These are phyloP conservation scores for Fusarium sp. DNA, from an alignment of 2,329 filamentous ascomycete species.

Conservation along the genomic window DNA sequence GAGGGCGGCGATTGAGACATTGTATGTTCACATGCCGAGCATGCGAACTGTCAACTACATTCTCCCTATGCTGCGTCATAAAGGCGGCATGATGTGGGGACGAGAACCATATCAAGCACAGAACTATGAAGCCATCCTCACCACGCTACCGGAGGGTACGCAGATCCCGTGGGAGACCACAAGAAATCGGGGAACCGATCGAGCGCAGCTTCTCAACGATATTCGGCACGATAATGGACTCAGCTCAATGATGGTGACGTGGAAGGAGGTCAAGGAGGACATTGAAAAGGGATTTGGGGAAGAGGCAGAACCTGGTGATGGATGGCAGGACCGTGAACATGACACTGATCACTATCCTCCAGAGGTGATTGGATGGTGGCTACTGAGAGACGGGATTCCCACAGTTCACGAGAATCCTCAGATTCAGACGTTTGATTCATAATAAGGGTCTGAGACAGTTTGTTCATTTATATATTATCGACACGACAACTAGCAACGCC, in stretches of 20 bases:
- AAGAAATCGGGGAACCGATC: conserved; percentile 11
- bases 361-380: conserved; percentile 7
- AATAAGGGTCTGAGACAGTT: neutral
- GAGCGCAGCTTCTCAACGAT: conserved; percentile 3
- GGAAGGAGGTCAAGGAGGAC: conserved; percentile 31
- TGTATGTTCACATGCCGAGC: conserved; percentile 42
- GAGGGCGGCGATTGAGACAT: conserved; percentile 27
- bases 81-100: conserved; percentile 42
- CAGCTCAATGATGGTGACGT: conserved; percentile 19
- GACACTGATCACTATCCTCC: neutral
- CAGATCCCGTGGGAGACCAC: conserved; percentile 43
- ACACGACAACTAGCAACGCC: neutral
- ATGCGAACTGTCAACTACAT: conserved; percentile 44
- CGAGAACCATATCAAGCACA: conserved; percentile 44
- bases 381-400: conserved; percentile 15
- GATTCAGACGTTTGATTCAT: conserved; percentile 2
- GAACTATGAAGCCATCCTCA: conserved; percentile 29
- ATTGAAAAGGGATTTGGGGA: conserved; percentile 31
- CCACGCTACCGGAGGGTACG: conserved; percentile 31
- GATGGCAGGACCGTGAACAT: neutral
- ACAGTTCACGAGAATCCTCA: conserved; percentile 12
- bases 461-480: neutral
- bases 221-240: conserved; percentile 4
- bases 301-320: neutral
- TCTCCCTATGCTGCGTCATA: conserved; percentile 41